Conservation (phyloP, 352 stramenopile species). For the Phytophthora ohioensis region DNA sequence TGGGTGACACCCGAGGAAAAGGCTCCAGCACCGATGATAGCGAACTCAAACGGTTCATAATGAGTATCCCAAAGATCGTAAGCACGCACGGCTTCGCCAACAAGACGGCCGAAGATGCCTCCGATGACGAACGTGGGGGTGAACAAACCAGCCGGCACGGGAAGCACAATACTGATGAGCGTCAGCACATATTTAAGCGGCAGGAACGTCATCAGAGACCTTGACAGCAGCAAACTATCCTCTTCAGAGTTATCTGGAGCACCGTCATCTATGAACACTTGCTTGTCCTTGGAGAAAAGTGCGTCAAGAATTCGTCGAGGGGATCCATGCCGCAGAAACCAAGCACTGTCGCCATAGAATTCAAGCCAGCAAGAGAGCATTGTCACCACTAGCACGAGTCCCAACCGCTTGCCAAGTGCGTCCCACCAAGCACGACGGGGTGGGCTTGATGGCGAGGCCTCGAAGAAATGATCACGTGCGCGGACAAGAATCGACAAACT, state of each 20-base stretch:
- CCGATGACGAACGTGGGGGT: slow-evolving; percentile 89
- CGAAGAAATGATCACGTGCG: slow-evolving; percentile 61
- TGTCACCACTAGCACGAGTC: slow-evolving; percentile 66
- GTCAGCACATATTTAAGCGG: slow-evolving; percentile 85
- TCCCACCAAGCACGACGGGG: slow-evolving; percentile 43
- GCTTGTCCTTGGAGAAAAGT: slow-evolving; percentile 75
- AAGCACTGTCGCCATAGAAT: slow-evolving; percentile 84
- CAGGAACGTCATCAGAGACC: slow-evolving; percentile 80
- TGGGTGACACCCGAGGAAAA: slow-evolving; percentile 94
- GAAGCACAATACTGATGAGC: slow-evolving; percentile 78
- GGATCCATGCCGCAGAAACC: slow-evolving; percentile 82
- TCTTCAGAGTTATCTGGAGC: slow-evolving; percentile 27
- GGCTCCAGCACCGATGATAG: slow-evolving; percentile 92
- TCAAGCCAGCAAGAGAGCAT: slow-evolving; percentile 74
- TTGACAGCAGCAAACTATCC: slow-evolving; percentile 69
- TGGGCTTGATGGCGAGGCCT: slow-evolving; percentile 15
- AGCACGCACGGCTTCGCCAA: slow-evolving; percentile 77
- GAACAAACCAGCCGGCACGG: slow-evolving; percentile 81
- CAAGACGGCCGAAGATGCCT: slow-evolving; percentile 82
- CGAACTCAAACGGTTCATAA: slow-evolving; percentile 93
- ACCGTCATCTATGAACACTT: slow-evolving; percentile 45
- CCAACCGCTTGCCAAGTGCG: slow-evolving; percentile 66
- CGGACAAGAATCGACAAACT: slow-evolving; percentile 73
- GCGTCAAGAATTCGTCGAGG: slow-evolving; percentile 67
- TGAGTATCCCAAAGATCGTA: slow-evolving; percentile 66